These are phyloP conservation scores for Hamigera avellanea DNA, from an alignment of 495 filamentous ascomycete species.

Conservation along the genomic window DNA sequence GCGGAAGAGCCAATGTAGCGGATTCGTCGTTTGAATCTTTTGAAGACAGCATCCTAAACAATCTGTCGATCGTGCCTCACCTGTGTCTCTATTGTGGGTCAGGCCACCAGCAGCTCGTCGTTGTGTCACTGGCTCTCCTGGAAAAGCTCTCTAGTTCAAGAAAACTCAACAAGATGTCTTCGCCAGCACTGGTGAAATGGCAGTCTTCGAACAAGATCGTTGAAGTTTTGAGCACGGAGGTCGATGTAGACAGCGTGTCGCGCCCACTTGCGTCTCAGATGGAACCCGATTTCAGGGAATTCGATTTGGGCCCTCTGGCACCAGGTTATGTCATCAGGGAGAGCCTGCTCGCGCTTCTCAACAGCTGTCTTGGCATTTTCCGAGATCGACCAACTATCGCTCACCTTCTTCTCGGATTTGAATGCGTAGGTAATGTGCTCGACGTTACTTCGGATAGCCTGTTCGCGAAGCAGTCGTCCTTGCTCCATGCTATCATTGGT, in stretches of 20 bases:
- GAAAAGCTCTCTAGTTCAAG: constrained; percentile 75
- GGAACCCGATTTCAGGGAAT: constrained; percentile 46
- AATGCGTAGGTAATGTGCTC: constrained; percentile 54
- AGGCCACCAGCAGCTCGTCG: constrained; percentile 60
- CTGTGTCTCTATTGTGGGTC: constrained; percentile 76
- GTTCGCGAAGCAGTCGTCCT: constrained; percentile 55
- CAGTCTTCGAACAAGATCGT: constrained; percentile 67
- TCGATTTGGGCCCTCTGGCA: constrained; percentile 48
- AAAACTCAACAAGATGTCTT: constrained; percentile 49
- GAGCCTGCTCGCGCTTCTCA: constrained; percentile 70
- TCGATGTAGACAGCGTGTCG: constrained; percentile 57
- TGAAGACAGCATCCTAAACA: constrained; percentile 81
- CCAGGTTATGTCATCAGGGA: constrained; percentile 65
- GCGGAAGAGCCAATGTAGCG: constrained; percentile 38
- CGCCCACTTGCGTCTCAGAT: constrained; percentile 56
- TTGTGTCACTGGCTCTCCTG: constrained; percentile 66
- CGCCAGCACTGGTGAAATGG: constrained; percentile 32
- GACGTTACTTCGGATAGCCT: constrained; percentile 48
- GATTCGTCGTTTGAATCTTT: constrained; percentile 71
- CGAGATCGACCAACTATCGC: constrained; percentile 70
- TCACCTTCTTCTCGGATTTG: constrained; percentile 83
- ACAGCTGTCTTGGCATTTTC: constrained; percentile 58
- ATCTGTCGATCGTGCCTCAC: constrained; percentile 61
- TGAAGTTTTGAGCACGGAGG: constrained; percentile 59
- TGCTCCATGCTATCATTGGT: constrained; percentile 70